Evolutionary conservation across 2,329 filamentous ascomycete genomes (phyloP).

Genomic region (Fusarium phyllophilum): DNA sequence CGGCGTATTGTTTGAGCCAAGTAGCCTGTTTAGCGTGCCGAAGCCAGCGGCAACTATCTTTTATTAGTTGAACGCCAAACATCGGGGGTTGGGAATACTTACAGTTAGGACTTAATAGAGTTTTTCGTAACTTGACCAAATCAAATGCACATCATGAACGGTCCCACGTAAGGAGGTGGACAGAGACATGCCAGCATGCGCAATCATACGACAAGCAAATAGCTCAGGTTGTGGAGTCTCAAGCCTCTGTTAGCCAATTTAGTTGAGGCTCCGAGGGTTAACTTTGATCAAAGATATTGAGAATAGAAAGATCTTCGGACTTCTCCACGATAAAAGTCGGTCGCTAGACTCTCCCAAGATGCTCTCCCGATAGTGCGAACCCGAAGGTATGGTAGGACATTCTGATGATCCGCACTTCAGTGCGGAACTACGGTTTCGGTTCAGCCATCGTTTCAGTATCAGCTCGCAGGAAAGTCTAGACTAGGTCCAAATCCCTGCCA

Average conservation of each 20-base stretch:
- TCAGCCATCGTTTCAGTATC: constrained; percentile 41
- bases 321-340: constrained; percentile 2
- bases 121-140: neutral
- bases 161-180: constrained; percentile 5
- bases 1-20: neutral
- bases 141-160: neutral
- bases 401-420: constrained; percentile 15
- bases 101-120: constrained; percentile 1
- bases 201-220: constrained; percentile 20
- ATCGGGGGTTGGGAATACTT: constrained; percentile 7
- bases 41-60: neutral
- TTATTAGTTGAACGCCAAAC: constrained; percentile 7
- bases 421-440: constrained; percentile 16
- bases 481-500: constrained; percentile 23
- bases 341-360: constrained; percentile 23
- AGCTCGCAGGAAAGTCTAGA: constrained; percentile 28
- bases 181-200: neutral
- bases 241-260: neutral
- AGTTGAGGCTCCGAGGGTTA: neutral
- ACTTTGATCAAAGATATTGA: neutral
- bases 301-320: constrained; percentile 14
- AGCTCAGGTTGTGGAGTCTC: constrained; percentile 8
- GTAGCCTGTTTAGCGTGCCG: neutral
- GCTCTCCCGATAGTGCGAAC: constrained; percentile 17
- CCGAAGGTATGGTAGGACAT: constrained; percentile 35